Evolutionary conservation across 2,329 filamentous ascomycete genomes (phyloP).

Genomic region (Arthrobotrys entomopaga): DNA sequence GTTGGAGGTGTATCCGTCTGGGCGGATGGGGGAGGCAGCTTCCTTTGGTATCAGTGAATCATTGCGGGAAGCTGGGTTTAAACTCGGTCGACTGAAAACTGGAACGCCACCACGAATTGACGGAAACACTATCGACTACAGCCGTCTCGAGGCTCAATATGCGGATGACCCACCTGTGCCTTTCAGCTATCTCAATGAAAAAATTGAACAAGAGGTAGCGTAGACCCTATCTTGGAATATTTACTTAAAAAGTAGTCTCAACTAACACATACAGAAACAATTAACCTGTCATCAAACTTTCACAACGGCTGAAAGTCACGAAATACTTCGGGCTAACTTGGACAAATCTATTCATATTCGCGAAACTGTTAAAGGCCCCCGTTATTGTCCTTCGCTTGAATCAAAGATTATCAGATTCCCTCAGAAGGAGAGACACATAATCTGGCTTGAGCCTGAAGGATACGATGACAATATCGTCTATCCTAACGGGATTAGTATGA

Average conservation of each 20-base stretch:
- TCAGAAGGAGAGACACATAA: conserved; percentile 81
- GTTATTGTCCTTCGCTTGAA: conserved; percentile 95
- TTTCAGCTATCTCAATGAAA: conserved; percentile 88
- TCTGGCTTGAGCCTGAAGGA: conserved; percentile 97
- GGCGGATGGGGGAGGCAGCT: conserved; percentile 91
- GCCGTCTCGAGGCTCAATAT: conserved; percentile 74
- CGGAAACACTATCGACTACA: conserved; percentile 82
- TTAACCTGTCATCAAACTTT: conserved; percentile 86
- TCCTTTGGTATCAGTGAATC: conserved; percentile 94
- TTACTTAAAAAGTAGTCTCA: neutral
- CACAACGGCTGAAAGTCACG: conserved; percentile 84
- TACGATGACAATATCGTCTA: conserved; percentile 91
- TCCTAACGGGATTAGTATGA: conserved; percentile 97
- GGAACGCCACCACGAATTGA: conserved; percentile 91
- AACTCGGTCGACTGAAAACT: conserved; percentile 89
- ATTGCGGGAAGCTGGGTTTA: conserved; percentile 85
- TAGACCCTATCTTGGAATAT: neutral
- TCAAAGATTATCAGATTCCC: conserved; percentile 91
- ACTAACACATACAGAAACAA: conserved; percentile 67
- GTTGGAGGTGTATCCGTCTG: conserved; percentile 82
- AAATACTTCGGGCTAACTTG: conserved; percentile 86
- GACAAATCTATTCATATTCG: conserved; percentile 96
- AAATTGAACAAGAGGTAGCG: conserved; percentile 74
- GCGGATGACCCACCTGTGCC: conserved; percentile 88
- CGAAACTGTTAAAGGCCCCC: conserved; percentile 90